A percentile compares a stretch with the other conserved stretches of the same genome.
These are phyloP conservation scores for Suhomyces prunicola DNA, from an alignment of 805 yeast species.

Conservation along the genomic window DNA sequence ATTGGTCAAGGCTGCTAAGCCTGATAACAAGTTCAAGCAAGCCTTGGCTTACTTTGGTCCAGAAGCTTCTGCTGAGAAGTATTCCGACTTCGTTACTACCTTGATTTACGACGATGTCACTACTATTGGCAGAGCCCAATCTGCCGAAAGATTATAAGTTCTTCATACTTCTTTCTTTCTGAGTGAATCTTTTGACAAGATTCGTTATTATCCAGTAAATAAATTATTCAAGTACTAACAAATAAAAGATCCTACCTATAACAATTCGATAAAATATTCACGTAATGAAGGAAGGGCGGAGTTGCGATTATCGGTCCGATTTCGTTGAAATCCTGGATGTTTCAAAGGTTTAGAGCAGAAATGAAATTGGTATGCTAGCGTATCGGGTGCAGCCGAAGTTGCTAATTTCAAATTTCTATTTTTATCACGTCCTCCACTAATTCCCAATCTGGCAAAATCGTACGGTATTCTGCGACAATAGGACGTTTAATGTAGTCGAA, in stretches of 20 bases:
- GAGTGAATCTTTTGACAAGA: conserved; percentile 1
- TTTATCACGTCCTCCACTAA: background rate
- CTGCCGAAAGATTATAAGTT: conserved; percentile 40
- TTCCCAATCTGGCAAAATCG: background rate
- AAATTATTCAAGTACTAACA: background rate
- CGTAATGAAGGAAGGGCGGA: too few relatives aligned
- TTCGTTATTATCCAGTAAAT: background rate
- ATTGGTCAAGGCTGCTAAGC: conserved; percentile 45
- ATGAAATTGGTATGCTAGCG: background rate
- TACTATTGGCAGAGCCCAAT: conserved; percentile 45
- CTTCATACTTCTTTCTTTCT: background rate
- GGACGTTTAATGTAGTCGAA: background rate
- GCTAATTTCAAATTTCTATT: background rate
- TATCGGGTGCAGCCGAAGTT: background rate
- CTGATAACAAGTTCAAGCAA: conserved; percentile 62
- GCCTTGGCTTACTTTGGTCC: conserved; percentile 72
- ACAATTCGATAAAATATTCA: too few relatives aligned
- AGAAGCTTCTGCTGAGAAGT: conserved; percentile 68
- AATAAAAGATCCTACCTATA: background rate
- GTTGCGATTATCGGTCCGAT: background rate
- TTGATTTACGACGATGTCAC: conserved; percentile 72
- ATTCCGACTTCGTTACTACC: conserved; percentile 75
- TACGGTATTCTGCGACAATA: background rate
- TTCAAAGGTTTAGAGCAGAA: background rate
- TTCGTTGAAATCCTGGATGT: background rate